These are phyloP conservation scores for Candida buenavistaensis DNA, from an alignment of 1,139 yeast species.

Conservation along the genomic window DNA sequence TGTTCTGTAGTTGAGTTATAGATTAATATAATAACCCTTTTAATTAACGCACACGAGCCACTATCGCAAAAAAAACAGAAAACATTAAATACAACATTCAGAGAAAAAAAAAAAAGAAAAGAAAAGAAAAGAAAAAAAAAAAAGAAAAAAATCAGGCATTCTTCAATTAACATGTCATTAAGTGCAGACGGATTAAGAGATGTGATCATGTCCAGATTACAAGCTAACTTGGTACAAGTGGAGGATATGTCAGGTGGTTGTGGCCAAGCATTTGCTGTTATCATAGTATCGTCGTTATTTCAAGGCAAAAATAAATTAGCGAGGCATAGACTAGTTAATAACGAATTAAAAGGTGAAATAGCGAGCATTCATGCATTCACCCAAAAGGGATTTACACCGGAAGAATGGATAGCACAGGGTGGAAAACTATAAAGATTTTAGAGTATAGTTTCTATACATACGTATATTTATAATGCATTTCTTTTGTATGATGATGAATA, in stretches of 20 bases:
- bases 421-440: conserved; percentile 19
- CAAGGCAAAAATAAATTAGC: conserved; percentile 80
- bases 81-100: no score
- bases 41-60: no score
- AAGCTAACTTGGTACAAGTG: conserved; percentile 58
- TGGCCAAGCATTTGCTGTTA: conserved; percentile 84
- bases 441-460: not conserved
- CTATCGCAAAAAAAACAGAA: no score
- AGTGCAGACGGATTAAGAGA: conserved; percentile 48
- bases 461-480: conserved; percentile 14
- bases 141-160: no score
- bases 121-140: no score
- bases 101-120: no score
- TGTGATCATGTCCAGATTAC: conserved; percentile 50
- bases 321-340: conserved; percentile 85
- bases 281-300: conserved; percentile 73
- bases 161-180: conserved; percentile 32
- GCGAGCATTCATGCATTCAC: conserved; percentile 91
- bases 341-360: conserved; percentile 76
- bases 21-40: no score
- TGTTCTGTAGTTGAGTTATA: no score
- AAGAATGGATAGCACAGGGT: conserved; percentile 62
- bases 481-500: conserved; percentile 19
- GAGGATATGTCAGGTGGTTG: conserved; percentile 83
- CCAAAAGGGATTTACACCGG: conserved; percentile 77